phyloP scores from a whole-genome alignment of 495 filamentous ascomycete species.

The Aspergillus cristatus region DNA sequence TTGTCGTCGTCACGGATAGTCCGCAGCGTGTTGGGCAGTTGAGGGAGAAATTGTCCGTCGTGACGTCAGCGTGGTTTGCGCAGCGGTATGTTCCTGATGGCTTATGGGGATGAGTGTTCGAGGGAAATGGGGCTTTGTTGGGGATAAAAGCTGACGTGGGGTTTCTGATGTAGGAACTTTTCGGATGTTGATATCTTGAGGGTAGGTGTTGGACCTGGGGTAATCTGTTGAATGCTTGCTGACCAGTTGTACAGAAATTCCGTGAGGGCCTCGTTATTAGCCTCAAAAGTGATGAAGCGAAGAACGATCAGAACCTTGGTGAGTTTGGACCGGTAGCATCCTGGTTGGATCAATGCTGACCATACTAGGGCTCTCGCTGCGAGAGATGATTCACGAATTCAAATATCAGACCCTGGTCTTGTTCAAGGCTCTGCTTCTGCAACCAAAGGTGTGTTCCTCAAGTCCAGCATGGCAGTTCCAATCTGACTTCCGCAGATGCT shows the following conservation, averaged over 20 bases:
- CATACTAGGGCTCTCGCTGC: constrained; percentile 62
- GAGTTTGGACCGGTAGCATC: constrained; percentile 10
- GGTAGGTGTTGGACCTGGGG: constrained; percentile 30
- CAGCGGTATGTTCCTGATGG: constrained; percentile 73
- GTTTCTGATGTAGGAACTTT: constrained; percentile 57
- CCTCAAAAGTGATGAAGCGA: constrained; percentile 56
- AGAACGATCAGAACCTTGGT: constrained; percentile 83
- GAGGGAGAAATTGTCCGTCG: constrained; percentile 74
- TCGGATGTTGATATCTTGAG: constrained; percentile 63
- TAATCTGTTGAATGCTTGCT: constrained; percentile 4
- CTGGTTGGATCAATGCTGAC: constrained; percentile 8
- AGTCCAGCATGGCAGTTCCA: neutral
- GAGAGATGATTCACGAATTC: constrained; percentile 90
- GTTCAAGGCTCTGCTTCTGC: constrained; percentile 84
- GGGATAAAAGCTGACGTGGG: neutral
- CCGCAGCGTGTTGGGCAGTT: constrained; percentile 72
- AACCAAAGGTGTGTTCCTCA: constrained; percentile 66
- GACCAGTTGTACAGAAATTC: constrained; percentile 52
- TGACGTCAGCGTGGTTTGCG: constrained; percentile 93
- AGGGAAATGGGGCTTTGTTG: neutral
- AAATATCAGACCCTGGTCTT: constrained; percentile 87
- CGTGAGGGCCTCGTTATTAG: constrained; percentile 75
- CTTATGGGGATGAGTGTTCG: neutral
- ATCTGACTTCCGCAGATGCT: constrained; percentile 61
- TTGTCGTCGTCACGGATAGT: constrained; percentile 91